These are phyloP conservation scores for Mentha longifolia DNA, from an alignment of 257 asterid species.

Conservation along the genomic window DNA sequence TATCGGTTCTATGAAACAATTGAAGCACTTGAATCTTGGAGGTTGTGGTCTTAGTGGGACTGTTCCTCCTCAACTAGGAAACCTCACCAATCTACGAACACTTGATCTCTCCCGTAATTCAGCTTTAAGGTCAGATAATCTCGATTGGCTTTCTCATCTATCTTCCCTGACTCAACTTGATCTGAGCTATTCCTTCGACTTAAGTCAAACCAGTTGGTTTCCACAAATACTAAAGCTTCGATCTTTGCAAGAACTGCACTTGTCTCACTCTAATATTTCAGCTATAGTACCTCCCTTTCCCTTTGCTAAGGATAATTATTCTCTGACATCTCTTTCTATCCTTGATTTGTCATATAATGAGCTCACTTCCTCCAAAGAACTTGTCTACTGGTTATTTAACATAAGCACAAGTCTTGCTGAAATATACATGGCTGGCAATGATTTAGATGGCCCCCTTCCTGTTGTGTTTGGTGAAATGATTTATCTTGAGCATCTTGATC, in stretches of 20 bases:
- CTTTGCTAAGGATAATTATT: too few relatives aligned
- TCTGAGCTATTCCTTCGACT: not conserved
- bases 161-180: not conserved
- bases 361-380: too few relatives aligned
- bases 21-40: not conserved
- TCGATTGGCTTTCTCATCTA: slow-evolving; percentile 32
- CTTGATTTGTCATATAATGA: not conserved
- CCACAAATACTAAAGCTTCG: slow-evolving; percentile 16
- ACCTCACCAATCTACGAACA: slow-evolving; percentile 24
- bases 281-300: too few relatives aligned
- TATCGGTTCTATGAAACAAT: too few relatives aligned
- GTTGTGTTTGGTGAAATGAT: too few relatives aligned
- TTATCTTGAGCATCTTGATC: too few relatives aligned
- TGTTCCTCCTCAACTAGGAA: slow-evolving; percentile 29
- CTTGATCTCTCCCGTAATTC: slow-evolving; percentile 29
- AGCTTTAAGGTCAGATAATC: not conserved
- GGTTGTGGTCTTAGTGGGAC: not conserved
- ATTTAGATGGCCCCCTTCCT: too few relatives aligned
- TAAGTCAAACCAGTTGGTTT: not conserved
- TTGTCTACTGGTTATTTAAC: too few relatives aligned
- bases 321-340: too few relatives aligned
- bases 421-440: too few relatives aligned
- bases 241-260: not conserved
- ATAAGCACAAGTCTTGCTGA: too few relatives aligned
- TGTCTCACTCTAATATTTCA: slow-evolving; percentile 12